Evolutionary conservation across 495 filamentous ascomycete species (phyloP).

Genomic region (Saxophila tyrrhenica): DNA sequence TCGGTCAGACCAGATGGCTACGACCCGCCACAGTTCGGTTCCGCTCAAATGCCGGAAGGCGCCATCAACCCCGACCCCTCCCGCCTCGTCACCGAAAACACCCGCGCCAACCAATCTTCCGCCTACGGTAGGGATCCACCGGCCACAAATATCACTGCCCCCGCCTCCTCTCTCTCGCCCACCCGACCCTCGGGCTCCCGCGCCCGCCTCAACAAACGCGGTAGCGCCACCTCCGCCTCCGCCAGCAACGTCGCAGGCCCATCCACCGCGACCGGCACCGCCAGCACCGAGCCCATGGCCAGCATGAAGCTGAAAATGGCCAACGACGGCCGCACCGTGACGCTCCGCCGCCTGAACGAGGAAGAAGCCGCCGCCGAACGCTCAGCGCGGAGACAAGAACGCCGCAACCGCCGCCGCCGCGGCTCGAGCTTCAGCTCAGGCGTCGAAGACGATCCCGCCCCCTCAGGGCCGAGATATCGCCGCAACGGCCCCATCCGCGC

Average conservation of each 20-base stretch:
- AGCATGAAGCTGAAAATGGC: constrained; percentile 73
- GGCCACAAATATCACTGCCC: constrained; percentile 4
- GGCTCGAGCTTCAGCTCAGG: constrained; percentile 22
- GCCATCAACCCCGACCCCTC: constrained; percentile 15
- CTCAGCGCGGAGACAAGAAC: constrained; percentile 40
- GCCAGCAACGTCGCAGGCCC: constrained; percentile 30
- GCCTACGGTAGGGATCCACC: neutral
- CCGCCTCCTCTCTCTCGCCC: constrained; percentile 26
- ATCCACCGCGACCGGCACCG: constrained; percentile 33
- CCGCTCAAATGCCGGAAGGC: constrained; percentile 14
- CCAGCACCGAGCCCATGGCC: constrained; percentile 40
- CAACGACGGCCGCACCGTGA: constrained; percentile 68
- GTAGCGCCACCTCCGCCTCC: constrained; percentile 6
- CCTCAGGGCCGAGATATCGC: constrained; percentile 14
- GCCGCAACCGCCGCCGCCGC: constrained; percentile 13
- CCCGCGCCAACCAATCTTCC: neutral
- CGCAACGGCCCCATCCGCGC: constrained; percentile 7
- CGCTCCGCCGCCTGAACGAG: constrained; percentile 66
- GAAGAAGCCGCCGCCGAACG: constrained; percentile 62
- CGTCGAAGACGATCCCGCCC: constrained; percentile 22
- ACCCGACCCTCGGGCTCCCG: constrained; percentile 36
- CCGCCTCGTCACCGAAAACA: constrained; percentile 5
- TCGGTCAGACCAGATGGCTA: constrained; percentile 1
- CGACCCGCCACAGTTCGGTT: constrained; percentile 22
- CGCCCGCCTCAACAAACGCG: constrained; percentile 19